Evolutionary conservation across 108 stramenopile genomes (phyloP), one percentile per base, ranked within the genome.

Genomic region (Nannochloropsis oceanica): DNA sequence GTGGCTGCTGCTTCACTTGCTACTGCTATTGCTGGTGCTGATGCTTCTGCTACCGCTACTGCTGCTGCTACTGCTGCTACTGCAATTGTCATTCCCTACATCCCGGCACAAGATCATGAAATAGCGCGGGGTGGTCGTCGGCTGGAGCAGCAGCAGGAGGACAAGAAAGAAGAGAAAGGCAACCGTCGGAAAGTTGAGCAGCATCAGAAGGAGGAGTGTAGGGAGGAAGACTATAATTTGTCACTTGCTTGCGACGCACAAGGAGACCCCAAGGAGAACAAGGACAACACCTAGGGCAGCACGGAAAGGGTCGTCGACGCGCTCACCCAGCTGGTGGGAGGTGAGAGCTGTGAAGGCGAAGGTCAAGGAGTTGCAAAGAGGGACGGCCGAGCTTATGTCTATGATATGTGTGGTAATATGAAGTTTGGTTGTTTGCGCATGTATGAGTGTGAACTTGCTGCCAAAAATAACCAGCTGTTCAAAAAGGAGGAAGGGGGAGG

Each of bases 371-470:
- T 84, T 87, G 80, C 87, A 87, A 12, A 87, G 80, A 18, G 87
- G 87, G 13, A 87, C 87, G 42, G 87, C 87, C 84, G 43, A 80
- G 44, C 83, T 84, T 44, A 87, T 42, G 79, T 87, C 87, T 87
- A 83, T 24, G 42, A 44, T 22, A 50, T 42, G 12, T 80, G 79
- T 25, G n/a, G 34, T 5, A 27, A 5, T 3, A 5, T 34, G 34
- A 34, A 34, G 34, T 34, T 34, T 34, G 34, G 5, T 34, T 5
- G 5, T 34, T 34, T 34, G 34, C 34, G 34, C 12, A n/a, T 34
- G 79, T 25, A n/a, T 43, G 43, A 18, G 42, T 73, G 59, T 73
- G 10, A 22, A 85, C 50, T 25, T 8, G 43, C 42, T 27, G 26
- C 81, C 5, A 20, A 2, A 43, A 25, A 43, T 13, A 25, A 80